Base-by-base conservation (phyloP, 805 yeast species). In the Candida boidinii region DNA sequence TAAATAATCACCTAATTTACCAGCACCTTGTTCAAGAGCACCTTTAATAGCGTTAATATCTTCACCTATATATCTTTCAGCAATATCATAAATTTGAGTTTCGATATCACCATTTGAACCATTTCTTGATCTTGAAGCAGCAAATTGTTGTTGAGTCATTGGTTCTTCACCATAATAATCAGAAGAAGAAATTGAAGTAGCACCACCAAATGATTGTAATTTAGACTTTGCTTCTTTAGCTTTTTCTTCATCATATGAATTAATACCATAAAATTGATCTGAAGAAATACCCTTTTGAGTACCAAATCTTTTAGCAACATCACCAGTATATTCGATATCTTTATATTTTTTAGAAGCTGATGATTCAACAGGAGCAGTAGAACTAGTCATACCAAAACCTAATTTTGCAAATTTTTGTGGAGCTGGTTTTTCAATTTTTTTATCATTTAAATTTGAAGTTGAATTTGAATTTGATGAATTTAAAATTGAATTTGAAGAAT, bases 121-220 rank as follows among this genome's bases (percentile, higher is more conserved):
- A 17, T 32, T 54, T 28, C 57, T 56, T 9, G 36, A 54, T 20
- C 49, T 61, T 16, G 53, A 59, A 16, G 53, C 62, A n/a, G 54
- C 62, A n/a, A 49, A 56, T 23, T 23, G 22, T 30, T 68, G 69
- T 42, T 82, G 79, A 19, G 76, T 84, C n/a, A n/a, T n/a, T n/a
- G n/a, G n/a, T n/a, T n/a, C n/a, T 52, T 85, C 90, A 27, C 96
- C 96, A 47, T 88, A 92, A 60, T 92, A 92, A 8, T 92, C 77
- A 23, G 88, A 72, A 2, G 96, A 87, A 1, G 97, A 90, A 44
- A 92, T 92, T 6, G 95, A 74, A 29, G 83, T 79, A 2, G 97
- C 94, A 35, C 90, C 92, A 38, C 73, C 74, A 59, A 84, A 92
- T 4, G 79, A 63, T 54, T 79, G 86, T 35, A 92, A 65, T 49